Evolutionary conservation across 352 stramenopile species (phyloP), one percentile per base, ranked within the genome.

Genomic region (Nothophytophthora sp.): DNA sequence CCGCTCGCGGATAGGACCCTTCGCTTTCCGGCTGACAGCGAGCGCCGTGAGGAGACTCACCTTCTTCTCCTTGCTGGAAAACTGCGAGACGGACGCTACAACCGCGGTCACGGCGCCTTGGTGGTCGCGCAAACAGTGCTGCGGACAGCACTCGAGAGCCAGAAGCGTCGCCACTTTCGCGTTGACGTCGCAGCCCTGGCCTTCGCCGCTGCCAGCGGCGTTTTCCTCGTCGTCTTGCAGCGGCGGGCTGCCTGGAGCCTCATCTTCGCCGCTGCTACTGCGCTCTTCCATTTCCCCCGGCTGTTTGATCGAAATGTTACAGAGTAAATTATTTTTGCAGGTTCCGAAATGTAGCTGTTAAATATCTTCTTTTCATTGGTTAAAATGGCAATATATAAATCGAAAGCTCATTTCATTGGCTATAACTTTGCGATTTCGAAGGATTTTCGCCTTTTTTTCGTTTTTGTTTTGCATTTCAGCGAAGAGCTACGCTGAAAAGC

Each of bases 351-450:
- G n/a, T n/a, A n/a, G n/a, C n/a, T n/a, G n/a, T n/a, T n/a, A n/a
- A n/a, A n/a, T n/a, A n/a, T n/a, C n/a, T n/a, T 22, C 3, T 15
- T 43, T 3, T 33, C 10, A 61, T 55, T 55, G 29, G 18, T 13
- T 34, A 24, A 55, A 24, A 49, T 48, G 3, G 25, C n/a, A n/a
- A n/a, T n/a, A n/a, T n/a, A n/a, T n/a, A n/a, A n/a, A n/a, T n/a
- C n/a, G n/a, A n/a, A n/a, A n/a, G n/a, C 29, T 5, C 4, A 15
- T n/a, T 35, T 35, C 29, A 35, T 35, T 35, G 29, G 29, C 13
- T 7, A n/a, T n/a, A n/a, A n/a, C n/a, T n/a, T n/a, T n/a, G n/a
- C n/a, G n/a, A n/a, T n/a, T n/a, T n/a, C n/a, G n/a, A n/a, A n/a
- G n/a, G n/a, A n/a, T n/a, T n/a, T n/a, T n/a, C n/a, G n/a, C n/a